Evolutionary conservation across 805 yeast species (phyloP), one percentile per base, ranked within the genome.

Genomic region (Saccharomycopsis fermentans): DNA sequence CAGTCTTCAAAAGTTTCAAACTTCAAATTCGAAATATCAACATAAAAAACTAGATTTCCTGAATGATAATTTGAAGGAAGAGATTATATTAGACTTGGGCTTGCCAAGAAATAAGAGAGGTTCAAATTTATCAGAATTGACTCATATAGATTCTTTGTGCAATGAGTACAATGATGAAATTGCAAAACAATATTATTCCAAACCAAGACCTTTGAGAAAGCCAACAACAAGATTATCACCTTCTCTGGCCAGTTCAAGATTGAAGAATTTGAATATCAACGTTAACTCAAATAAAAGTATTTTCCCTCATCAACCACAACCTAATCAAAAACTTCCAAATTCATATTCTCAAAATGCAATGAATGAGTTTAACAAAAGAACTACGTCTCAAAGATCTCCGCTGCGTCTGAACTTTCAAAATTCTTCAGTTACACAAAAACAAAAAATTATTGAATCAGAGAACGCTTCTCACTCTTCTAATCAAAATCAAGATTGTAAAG

Each of bases 61-160:
- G 14, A 16, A 26, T n/a, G 35, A 36, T 14, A 43, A 37, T 54
- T 26, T 43, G 14, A 60, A 58, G 51, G 51, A 54, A 26, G 55
- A 52, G n/a, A 37, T 61, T 2, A 55, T 61, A 11, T 35, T 53
- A 4, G 62, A 53, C 14, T 48, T 61, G 12, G 61, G 60, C 9
- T 53, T 61, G 9, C 63, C 63, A 29, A 55, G 63, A 55, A 61
- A 57, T 24, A 53, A 52, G 19, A 47, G 62, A 54, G 62, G 63
- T 9, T 61, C 63, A 26, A 34, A 56, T 19, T 36, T 58, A 12
- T 17, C 54, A 12, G 34, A 37, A 17, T 9, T n/a, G 5, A 16
- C 29, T 17, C 16, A 51, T 1, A 39, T 19, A 14, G 27, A 51
- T 6, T 37, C 57, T 40, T 55, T 58, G 1, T 26, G 35, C 36